Percentiles rank a stretch among this genome's conserved stretches.
Evolutionary conservation across 2,329 filamentous ascomycete genomes (phyloP).

Genomic region (Botrytis cinerea): DNA sequence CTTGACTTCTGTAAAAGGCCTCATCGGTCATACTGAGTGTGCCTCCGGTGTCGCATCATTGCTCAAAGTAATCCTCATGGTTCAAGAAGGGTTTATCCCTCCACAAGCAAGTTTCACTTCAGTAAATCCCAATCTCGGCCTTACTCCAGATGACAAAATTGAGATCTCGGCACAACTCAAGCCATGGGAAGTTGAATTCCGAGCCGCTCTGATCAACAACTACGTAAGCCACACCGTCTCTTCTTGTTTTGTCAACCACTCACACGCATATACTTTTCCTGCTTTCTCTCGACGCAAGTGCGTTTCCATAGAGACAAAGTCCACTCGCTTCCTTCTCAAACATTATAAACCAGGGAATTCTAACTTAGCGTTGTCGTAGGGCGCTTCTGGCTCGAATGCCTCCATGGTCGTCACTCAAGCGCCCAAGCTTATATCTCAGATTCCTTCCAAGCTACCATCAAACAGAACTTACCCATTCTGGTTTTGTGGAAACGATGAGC

Average conservation of each 20-base stretch:
- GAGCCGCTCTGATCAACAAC: constrained; percentile 32
- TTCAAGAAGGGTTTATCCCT: constrained; percentile 46
- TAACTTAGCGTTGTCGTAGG: constrained; percentile 23
- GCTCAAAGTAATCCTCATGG: constrained; percentile 45
- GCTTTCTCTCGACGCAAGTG: too few relatives aligned
- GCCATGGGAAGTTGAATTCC: background rate
- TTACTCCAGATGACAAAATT: background rate
- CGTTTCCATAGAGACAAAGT: too few relatives aligned
- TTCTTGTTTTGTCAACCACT: too few relatives aligned
- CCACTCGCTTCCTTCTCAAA: too few relatives aligned
- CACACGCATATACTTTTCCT: too few relatives aligned
- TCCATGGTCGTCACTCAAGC: constrained; percentile 24
- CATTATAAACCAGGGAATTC: too few relatives aligned
- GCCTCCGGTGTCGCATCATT: constrained; percentile 43
- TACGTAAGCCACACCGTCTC: too few relatives aligned
- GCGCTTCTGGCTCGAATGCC: constrained; percentile 34
- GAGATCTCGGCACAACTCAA: background rate
- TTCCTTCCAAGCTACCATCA: background rate
- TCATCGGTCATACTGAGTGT: constrained; percentile 42
- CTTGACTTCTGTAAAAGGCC: constrained; percentile 42
- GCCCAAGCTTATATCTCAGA: background rate
- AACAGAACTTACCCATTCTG: constrained; percentile 2
- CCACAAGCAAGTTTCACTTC: constrained; percentile 46
- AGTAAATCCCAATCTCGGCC: constrained; percentile 38
- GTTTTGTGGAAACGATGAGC: constrained; percentile 32